These are phyloP conservation scores for Polyporus tsugae DNA, from an alignment of 1,284 basidiomycete genomes.

Conservation along the genomic window DNA sequence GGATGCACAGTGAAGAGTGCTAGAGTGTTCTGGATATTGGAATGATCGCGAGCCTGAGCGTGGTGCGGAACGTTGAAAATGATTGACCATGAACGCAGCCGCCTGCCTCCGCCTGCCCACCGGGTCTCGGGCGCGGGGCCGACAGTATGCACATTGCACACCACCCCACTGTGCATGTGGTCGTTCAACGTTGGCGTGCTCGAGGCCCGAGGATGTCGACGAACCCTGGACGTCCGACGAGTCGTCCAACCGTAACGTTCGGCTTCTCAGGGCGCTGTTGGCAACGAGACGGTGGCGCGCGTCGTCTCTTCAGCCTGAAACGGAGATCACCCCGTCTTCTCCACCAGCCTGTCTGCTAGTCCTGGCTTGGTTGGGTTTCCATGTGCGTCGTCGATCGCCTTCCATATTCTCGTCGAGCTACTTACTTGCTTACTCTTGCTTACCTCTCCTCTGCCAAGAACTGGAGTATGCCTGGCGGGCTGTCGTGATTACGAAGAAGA, in stretches of 20 bases:
- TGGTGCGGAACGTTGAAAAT: too few species aligned
- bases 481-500: not conserved
- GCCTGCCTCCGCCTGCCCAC: too few species aligned
- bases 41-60: too few species aligned
- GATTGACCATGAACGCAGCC: too few species aligned
- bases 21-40: too few species aligned
- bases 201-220: not conserved
- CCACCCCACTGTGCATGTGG: not conserved
- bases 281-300: not conserved
- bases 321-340: not conserved
- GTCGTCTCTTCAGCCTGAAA: not conserved
- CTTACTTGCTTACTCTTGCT: not conserved
- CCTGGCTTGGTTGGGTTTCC: not conserved
- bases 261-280: too few species aligned
- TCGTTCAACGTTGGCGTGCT: too few species aligned
- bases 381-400: not conserved
- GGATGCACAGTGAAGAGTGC: too few species aligned
- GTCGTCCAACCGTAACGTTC: too few species aligned
- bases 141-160: too few species aligned
- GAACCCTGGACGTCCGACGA: not conserved
- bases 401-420: not conserved
- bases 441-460: not conserved
- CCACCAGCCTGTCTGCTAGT: not conserved
- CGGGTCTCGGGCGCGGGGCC: too few species aligned
- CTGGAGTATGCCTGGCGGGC: not conserved